Conservation (phyloP, 306 rosid genomes). For the Amphicarpaea edgeworthii region DNA sequence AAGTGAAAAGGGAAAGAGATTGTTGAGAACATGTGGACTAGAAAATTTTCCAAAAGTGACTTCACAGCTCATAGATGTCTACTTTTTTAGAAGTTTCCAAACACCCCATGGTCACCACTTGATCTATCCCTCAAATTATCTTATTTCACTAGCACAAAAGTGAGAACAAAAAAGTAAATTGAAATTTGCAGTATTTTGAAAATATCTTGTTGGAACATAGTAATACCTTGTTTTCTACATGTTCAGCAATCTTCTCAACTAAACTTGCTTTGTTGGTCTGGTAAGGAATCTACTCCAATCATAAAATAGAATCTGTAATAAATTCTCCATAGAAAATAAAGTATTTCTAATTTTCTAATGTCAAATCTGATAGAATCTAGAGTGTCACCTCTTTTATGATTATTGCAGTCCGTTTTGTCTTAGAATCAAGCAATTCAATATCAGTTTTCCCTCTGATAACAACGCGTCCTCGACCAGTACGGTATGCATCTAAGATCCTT, state of each 20-base stretch:
- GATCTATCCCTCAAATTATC: conserved; percentile 12
- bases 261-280: conserved; percentile 91
- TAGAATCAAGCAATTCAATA: conserved; percentile 86
- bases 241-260: conserved; percentile 97
- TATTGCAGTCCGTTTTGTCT: conserved; percentile 76
- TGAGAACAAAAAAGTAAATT: conserved; percentile 8
- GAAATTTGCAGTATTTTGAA: conserved; percentile 13
- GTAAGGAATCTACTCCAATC: conserved; percentile 82
- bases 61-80: neutral
- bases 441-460: conserved; percentile 94
- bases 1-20: neutral
- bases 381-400: conserved; percentile 81
- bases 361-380: conserved; percentile 31
- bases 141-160: conserved; percentile 13
- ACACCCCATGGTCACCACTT: conserved; percentile 1
- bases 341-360: conserved; percentile 33
- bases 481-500: conserved; percentile 95
- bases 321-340: conserved; percentile 33
- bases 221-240: conserved; percentile 89
- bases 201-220: conserved; percentile 7
- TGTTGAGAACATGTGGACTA: neutral
- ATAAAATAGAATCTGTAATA: conserved; percentile 26
- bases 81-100: conserved; percentile 15
- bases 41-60: neutral
- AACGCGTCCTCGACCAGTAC: conserved; percentile 89